A percentile compares a stretch with the other conserved stretches of the same genome.
These are phyloP conservation scores for Ganoderma boninense DNA, from an alignment of 1,284 basidiomycete genomes.

Conservation along the genomic window DNA sequence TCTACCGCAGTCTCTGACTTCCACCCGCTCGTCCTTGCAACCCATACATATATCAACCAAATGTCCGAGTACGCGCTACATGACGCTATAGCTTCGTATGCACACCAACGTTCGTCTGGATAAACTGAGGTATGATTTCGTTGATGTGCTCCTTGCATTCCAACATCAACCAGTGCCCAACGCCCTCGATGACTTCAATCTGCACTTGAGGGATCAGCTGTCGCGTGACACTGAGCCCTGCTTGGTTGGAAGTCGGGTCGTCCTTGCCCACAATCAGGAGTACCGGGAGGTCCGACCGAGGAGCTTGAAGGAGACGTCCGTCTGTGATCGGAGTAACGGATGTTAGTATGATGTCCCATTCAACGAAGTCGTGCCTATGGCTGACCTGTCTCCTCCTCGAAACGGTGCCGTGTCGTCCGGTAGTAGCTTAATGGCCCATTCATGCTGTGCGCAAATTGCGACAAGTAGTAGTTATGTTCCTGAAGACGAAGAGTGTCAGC, in stretches of 20 bases:
- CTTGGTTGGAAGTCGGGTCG: constrained; percentile 50
- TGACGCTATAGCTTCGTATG: constrained; percentile 33
- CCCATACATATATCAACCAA: neutral
- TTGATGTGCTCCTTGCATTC: constrained; percentile 63
- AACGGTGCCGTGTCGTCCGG: constrained; percentile 61
- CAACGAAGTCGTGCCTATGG: neutral
- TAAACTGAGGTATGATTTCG: constrained; percentile 55
- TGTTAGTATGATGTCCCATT: constrained; percentile 17
- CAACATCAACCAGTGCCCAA: constrained; percentile 75
- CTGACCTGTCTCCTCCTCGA: constrained; percentile 70
- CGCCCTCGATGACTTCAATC: constrained; percentile 56
- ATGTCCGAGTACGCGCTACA: neutral
- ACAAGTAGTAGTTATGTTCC: constrained; percentile 61
- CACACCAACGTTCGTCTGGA: constrained; percentile 34
- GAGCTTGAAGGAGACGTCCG: constrained; percentile 49
- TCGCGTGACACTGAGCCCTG: constrained; percentile 44
- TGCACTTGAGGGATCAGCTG: constrained; percentile 59
- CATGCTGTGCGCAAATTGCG: constrained; percentile 61
- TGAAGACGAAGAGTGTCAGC: constrained; percentile 34
- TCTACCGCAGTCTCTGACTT: constrained; percentile 14
- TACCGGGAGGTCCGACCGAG: constrained; percentile 59
- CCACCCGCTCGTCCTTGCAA: neutral
- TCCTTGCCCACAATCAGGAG: constrained; percentile 67
- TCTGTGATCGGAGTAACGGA: constrained; percentile 36
- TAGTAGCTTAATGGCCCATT: constrained; percentile 77